Base-by-base conservation (phyloP, 208 protist genomes). In the Trypanosoma vivax region DNA sequence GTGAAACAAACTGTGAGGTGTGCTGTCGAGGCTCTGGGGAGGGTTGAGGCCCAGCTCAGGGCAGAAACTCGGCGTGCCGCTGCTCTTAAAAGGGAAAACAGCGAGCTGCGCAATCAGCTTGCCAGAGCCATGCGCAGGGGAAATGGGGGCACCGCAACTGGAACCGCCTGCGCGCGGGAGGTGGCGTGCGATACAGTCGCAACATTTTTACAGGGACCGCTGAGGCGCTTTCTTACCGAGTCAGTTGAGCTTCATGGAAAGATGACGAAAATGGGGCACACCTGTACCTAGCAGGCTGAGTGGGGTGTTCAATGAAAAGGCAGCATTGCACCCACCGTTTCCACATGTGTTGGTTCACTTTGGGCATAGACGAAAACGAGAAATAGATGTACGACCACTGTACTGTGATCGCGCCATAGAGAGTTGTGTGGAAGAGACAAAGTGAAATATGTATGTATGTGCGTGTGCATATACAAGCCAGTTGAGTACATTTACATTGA, bases 31-130 rank as follows among this genome's bases (percentile, higher is more conserved):
- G 43, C 34, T 23, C 18, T 65, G 11, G 16, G 9, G 14, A 30
- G 41, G 13, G 46, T 65, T 33, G 50, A 65, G n/a, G 35, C 14
- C 11, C 19, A 53, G 27, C 49, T 33, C 19, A 25, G 38, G 16
- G 34, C 30, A 25, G 50, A 65, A 35, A 48, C 33, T 30, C 33
- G 25, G 0, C 49, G 23, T 21, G 30, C 42, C 9, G 34, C 30
- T n/a, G 35, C 19, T 7, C 24, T 58, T 19, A 50, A 56, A 50
- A 41, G 38, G 6, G 60, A 65, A 52, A 57, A 58, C 46, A 46
- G 53, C 30, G 1, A 27, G 7, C 58, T 65, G 39, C 48, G 49
- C 29, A 28, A 18, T 9, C 37, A 45, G 45, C 28, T 65, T 5
- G 11, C 9, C 16, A 21, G n/a, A n/a, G n/a, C n/a, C n/a, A n/a